Conservation (phyloP, 768 basidiomycete species). For the Suillus bovinus region DNA sequence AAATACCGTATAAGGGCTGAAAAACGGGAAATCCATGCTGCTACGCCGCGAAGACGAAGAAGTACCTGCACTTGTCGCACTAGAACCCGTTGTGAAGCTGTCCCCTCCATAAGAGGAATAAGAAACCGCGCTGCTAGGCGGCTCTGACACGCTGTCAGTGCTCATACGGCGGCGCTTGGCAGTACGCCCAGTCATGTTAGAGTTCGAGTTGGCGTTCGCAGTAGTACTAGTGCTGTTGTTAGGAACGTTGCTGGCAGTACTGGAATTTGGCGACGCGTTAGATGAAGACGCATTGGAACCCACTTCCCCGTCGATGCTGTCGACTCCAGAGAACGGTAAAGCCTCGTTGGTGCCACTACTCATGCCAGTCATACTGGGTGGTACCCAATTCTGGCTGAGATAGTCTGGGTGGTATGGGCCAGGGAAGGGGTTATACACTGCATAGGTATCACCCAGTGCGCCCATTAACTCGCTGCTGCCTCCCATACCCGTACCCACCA, state of each 20-base stretch:
- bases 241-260: constrained; percentile 16
- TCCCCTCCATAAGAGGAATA: constrained; percentile 58
- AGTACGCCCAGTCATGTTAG: constrained; percentile 31
- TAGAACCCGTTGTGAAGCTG: constrained; percentile 45
- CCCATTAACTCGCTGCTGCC: constrained; percentile 53
- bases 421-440: constrained; percentile 52
- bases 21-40: constrained; percentile 69
- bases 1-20: constrained; percentile 51
- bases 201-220: not conserved
- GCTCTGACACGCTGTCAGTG: constrained; percentile 49
- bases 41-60: constrained; percentile 59
- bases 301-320: constrained; percentile 45
- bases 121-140: constrained; percentile 62
- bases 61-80: constrained; percentile 46
- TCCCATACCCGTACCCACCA: constrained; percentile 1
- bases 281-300: constrained; percentile 9
- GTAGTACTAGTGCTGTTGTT: not conserved
- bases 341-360: constrained; percentile 39
- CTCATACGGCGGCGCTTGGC: constrained; percentile 77
- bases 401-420: constrained; percentile 80
- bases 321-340: constrained; percentile 52
- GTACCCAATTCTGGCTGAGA: constrained; percentile 50
- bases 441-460: constrained; percentile 41
- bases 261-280: not conserved
- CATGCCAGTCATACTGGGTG: constrained; percentile 19